Evolutionary conservation across 1,284 basidiomycete species (phyloP).

Genomic region (Cryptococcus sp.): DNA sequence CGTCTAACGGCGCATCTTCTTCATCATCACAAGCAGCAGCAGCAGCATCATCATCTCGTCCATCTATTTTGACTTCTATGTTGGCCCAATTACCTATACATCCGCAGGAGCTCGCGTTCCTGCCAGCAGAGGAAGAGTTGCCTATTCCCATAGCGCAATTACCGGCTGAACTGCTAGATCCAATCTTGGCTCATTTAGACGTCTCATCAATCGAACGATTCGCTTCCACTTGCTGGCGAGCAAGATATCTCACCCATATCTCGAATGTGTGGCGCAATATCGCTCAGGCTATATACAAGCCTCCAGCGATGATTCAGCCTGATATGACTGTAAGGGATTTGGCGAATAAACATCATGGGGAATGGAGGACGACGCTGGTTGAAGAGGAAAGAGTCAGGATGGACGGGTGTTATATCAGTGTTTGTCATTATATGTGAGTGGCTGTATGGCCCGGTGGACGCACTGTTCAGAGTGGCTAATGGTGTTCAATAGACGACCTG

Average conservation of each 20-base stretch:
- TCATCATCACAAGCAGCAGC: not conserved
- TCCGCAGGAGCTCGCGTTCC: constrained; percentile 58
- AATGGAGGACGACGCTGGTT: constrained; percentile 73
- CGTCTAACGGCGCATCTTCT: not conserved
- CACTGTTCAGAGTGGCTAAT: constrained; percentile 5
- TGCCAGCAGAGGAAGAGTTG: constrained; percentile 66
- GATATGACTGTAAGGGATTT: constrained; percentile 45
- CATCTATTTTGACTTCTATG: constrained; percentile 21
- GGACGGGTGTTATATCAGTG: constrained; percentile 86
- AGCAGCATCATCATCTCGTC: constrained; percentile 2
- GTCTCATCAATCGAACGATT: constrained; percentile 73
- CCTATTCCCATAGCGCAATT: constrained; percentile 62
- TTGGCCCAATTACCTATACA: constrained; percentile 16
- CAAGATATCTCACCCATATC: constrained; percentile 68
- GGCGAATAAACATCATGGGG: constrained; percentile 59
- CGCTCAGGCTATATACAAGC: constrained; percentile 65
- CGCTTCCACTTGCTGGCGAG: constrained; percentile 68
- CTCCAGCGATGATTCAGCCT: constrained; percentile 57
- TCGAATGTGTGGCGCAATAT: constrained; percentile 62
- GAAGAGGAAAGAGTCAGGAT: constrained; percentile 78
- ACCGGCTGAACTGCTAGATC: constrained; percentile 73
- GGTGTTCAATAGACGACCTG: constrained; percentile 62
- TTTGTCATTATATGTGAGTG: constrained; percentile 68
- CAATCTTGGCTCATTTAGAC: constrained; percentile 62
- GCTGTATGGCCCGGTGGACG: not conserved